Percentiles rank a stretch among this genome's conserved stretches.
These are phyloP conservation scores for Stellera chamaejasme DNA, from an alignment of 345 rosid genomes.

Conservation along the genomic window DNA sequence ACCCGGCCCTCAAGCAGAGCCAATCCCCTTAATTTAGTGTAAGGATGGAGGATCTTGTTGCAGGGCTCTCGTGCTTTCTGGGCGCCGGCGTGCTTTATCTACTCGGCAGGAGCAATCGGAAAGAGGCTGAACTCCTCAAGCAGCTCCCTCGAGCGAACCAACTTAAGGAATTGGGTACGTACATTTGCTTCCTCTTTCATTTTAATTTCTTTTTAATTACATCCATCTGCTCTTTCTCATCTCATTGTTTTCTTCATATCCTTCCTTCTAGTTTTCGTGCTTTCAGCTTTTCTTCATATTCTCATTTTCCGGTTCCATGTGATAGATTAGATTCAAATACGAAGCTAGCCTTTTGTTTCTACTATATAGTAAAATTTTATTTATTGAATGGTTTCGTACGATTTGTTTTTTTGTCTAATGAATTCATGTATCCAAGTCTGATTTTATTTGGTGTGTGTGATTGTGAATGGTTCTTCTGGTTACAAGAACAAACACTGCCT, in stretches of 20 bases:
- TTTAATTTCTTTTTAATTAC: not conserved
- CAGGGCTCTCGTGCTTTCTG: slow-evolving; percentile 47
- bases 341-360: too few relatives aligned
- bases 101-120: slow-evolving; percentile 90
- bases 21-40: too few relatives aligned
- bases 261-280: not conserved
- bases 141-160: slow-evolving; percentile 70
- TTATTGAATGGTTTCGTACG: too few relatives aligned
- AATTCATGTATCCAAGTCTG: not conserved
- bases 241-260: not conserved
- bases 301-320: too few relatives aligned
- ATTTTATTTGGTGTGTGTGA: not conserved
- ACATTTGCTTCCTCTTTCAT: not conserved
- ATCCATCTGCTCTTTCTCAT: not conserved
- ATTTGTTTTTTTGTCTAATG: too few relatives aligned
- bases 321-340: too few relatives aligned
- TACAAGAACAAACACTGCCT: not conserved
- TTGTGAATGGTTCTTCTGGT: not conserved
- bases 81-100: slow-evolving; percentile 88
- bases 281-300: not conserved
- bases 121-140: slow-evolving; percentile 81
- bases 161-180: slow-evolving; percentile 89
- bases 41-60: too few relatives aligned
- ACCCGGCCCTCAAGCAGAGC: too few relatives aligned
- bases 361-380: too few relatives aligned